These are phyloP conservation scores for Urochloa ruziziensis DNA, from an alignment of 176 grass and related monocot genomes.

Conservation along the genomic window DNA sequence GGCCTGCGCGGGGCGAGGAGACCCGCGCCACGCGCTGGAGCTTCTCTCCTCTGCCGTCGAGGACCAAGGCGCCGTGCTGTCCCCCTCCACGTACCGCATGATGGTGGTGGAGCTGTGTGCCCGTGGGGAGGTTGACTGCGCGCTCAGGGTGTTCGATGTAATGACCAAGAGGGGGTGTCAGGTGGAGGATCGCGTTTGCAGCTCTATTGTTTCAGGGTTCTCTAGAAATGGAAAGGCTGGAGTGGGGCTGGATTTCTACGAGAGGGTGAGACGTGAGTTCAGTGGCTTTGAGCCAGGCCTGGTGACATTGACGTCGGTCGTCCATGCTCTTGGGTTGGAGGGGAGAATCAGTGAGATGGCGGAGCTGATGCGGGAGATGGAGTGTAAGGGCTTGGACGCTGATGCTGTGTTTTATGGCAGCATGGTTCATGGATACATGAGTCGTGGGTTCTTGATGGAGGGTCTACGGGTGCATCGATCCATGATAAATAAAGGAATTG, in stretches of 20 bases:
- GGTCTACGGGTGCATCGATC: conserved; percentile 46
- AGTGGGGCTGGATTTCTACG: conserved; percentile 54
- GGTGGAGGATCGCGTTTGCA: conserved; percentile 62
- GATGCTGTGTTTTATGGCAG: conserved; percentile 60
- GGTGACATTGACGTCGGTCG: conserved; percentile 47
- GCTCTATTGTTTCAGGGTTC: conserved; percentile 63
- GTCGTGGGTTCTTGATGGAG: conserved; percentile 50
- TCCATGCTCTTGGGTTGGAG: conserved; percentile 48
- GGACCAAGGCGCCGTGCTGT: conserved; percentile 25
- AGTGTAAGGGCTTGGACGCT: conserved; percentile 31
- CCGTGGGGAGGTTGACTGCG: conserved; percentile 45
- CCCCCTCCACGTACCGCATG: conserved; percentile 25
- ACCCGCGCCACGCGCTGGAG: conserved; percentile 44
- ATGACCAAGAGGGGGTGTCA: conserved; percentile 35
- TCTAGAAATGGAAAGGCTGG: conserved; percentile 33
- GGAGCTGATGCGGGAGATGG: conserved; percentile 52
- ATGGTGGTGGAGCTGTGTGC: conserved; percentile 35
- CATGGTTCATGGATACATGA: conserved; percentile 60
- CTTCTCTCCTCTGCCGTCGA: conserved; percentile 40
- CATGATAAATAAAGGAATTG: conserved; percentile 62
- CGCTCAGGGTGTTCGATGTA: conserved; percentile 65
- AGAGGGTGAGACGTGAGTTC: conserved; percentile 38
- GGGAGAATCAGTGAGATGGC: conserved; percentile 41
- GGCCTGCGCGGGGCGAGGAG: conserved; percentile 31
- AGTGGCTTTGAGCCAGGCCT: conserved; percentile 50